phyloP scores from a whole-genome alignment of 345 rosid species.

The Euclidium syriacum region DNA sequence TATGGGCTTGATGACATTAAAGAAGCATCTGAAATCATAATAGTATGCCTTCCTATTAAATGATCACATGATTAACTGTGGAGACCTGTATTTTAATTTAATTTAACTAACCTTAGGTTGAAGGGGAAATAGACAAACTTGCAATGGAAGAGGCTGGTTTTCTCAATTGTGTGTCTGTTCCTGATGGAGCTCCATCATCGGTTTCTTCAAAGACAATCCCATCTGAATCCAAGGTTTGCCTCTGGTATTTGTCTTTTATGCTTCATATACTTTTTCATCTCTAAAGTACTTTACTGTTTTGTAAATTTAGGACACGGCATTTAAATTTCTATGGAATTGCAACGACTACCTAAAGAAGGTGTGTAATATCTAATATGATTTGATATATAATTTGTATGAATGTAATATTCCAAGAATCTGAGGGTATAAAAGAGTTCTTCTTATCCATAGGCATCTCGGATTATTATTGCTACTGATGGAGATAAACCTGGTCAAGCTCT shows the following conservation, averaged over 20 bases:
- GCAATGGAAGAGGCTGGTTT: conserved; percentile 88
- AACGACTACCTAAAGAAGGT: conserved; percentile 75
- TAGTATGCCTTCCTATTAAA: conserved; percentile 45
- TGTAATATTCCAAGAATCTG: too few species aligned
- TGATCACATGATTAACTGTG: conserved; percentile 2
- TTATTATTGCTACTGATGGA: conserved; percentile 95
- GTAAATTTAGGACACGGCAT: conserved; percentile 89
- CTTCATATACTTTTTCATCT: background rate
- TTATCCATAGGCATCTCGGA: conserved; percentile 62
- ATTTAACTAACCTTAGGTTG: conserved; percentile 39
- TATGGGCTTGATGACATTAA: conserved; percentile 87
- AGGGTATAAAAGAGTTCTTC: background rate
- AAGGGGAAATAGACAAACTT: conserved; percentile 88
- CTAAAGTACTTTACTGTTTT: conserved; percentile 39
- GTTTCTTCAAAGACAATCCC: conserved; percentile 52
- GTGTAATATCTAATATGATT: conserved; percentile 27
- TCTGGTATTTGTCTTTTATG: conserved; percentile 13
- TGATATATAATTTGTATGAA: background rate
- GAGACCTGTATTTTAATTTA: background rate
- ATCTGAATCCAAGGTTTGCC: conserved; percentile 48
- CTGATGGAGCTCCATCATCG: conserved; percentile 69
- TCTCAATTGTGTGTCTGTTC: conserved; percentile 70
- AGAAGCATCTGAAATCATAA: conserved; percentile 61
- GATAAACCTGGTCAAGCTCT: conserved; percentile 97
- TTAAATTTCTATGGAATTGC: conserved; percentile 90